Evolutionary conservation across 345 rosid species (phyloP).

Genomic region (Arabidopsis suecica): DNA sequence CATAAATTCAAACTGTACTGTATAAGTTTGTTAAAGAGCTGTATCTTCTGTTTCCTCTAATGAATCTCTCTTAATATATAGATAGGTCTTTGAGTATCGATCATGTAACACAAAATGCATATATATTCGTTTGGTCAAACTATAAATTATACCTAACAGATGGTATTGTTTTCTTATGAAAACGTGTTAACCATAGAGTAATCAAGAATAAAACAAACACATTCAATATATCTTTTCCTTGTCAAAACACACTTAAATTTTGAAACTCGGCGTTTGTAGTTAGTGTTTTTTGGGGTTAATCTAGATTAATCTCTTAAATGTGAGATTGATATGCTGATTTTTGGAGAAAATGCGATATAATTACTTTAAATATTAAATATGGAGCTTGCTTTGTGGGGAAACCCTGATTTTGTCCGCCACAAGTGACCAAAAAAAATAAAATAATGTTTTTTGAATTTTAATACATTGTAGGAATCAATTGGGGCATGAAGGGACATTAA

Average conservation of each 20-base stretch:
- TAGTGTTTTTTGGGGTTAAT: too few species aligned
- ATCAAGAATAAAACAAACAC: too few species aligned
- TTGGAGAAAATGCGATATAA: background rate
- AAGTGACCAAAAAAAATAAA: conserved; percentile 32
- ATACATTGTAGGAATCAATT: conserved; percentile 46
- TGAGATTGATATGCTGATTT: background rate
- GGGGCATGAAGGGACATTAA: conserved; percentile 42
- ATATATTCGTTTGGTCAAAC: too few species aligned
- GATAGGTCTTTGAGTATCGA: too few species aligned
- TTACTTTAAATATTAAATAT: conserved; percentile 19
- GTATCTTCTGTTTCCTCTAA: background rate
- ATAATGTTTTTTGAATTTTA: conserved; percentile 24
- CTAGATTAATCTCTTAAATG: background rate
- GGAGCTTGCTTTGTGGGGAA: conserved; percentile 38
- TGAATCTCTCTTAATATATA: background rate
- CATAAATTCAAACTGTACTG: too few species aligned
- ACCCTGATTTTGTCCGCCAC: conserved; percentile 50
- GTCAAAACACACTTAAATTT: background rate
- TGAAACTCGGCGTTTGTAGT: background rate
- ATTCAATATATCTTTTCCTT: background rate
- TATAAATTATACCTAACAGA: too few species aligned
- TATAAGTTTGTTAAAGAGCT: background rate
- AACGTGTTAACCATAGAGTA: too few species aligned
- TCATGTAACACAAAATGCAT: too few species aligned
- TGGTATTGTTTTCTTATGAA: too few species aligned